Evolutionary conservation across 768 basidiomycete genomes (phyloP).

Genomic region (Xanthoconium stramineum): DNA sequence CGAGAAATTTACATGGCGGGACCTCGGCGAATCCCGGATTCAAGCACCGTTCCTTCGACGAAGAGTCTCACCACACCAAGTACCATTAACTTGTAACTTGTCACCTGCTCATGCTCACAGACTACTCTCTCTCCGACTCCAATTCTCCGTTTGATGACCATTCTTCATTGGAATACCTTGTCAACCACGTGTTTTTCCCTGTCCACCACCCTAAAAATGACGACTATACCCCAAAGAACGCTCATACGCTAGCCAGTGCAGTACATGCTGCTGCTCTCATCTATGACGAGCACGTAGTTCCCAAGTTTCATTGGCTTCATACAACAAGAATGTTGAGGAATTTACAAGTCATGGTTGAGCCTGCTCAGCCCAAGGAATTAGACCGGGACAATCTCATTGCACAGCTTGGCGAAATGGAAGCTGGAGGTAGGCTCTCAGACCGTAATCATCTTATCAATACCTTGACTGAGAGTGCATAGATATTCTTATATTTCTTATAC

Average conservation of each 20-base stretch:
- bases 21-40: no score
- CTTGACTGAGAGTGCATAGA: background rate
- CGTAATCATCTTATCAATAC: background rate
- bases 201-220: no score
- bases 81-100: no score
- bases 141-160: no score
- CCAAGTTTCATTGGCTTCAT: background rate
- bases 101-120: no score
- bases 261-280: background rate
- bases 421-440: background rate
- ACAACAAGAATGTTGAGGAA: background rate
- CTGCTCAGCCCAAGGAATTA: background rate
- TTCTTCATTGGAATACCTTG: background rate
- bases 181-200: background rate
- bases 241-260: background rate
- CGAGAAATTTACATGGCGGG: no score
- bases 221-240: background rate
- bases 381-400: no score
- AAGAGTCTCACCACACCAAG: no score
- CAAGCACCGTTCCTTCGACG: no score
- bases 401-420: background rate
- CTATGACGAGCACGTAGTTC: background rate
- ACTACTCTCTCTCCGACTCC: no score
- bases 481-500: background rate
- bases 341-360: background rate